phyloP scores from a whole-genome alignment of 176 grass and related monocot genomes.

The Eremochloa ophiuroides region DNA sequence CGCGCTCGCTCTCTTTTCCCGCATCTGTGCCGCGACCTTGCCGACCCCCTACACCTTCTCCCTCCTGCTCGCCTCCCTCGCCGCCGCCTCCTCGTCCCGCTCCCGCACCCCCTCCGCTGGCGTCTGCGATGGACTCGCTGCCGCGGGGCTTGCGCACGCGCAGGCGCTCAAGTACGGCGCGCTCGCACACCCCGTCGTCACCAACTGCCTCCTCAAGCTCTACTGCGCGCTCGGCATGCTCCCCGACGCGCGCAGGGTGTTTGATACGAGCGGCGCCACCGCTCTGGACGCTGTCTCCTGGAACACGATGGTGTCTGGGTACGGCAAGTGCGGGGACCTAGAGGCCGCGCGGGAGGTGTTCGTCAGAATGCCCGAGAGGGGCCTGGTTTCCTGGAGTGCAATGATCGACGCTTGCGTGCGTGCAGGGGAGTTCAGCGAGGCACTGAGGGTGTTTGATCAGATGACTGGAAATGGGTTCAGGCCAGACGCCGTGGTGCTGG shows the following conservation, averaged over 20 bases:
- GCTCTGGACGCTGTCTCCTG: slow-evolving; percentile 46
- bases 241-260: slow-evolving; percentile 37
- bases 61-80: slow-evolving; percentile 39
- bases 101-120: not conserved
- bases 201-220: slow-evolving; percentile 59
- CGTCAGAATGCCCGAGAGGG: slow-evolving; percentile 49
- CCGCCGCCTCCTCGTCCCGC: not conserved
- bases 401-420: slow-evolving; percentile 49
- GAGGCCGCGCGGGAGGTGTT: slow-evolving; percentile 34
- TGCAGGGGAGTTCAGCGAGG: slow-evolving; percentile 26
- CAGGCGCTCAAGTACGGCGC: slow-evolving; percentile 46
- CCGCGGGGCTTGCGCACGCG: slow-evolving; percentile 39
- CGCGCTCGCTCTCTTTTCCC: slow-evolving; percentile 45
- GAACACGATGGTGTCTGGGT: slow-evolving; percentile 56
- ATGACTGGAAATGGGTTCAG: slow-evolving; percentile 34
- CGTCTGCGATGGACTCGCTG: not conserved
- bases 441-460: slow-evolving; percentile 41
- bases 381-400: slow-evolving; percentile 51
- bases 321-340: slow-evolving; percentile 40
- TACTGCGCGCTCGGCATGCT: slow-evolving; percentile 42
- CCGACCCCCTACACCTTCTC: slow-evolving; percentile 53
- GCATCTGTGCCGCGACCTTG: slow-evolving; percentile 35
- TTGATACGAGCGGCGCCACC: slow-evolving; percentile 21
- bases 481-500: slow-evolving; percentile 43
- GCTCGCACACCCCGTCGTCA: slow-evolving; percentile 52